Evolutionary conservation across 805 yeast species (phyloP).

Genomic region (Ogataea neopini): DNA sequence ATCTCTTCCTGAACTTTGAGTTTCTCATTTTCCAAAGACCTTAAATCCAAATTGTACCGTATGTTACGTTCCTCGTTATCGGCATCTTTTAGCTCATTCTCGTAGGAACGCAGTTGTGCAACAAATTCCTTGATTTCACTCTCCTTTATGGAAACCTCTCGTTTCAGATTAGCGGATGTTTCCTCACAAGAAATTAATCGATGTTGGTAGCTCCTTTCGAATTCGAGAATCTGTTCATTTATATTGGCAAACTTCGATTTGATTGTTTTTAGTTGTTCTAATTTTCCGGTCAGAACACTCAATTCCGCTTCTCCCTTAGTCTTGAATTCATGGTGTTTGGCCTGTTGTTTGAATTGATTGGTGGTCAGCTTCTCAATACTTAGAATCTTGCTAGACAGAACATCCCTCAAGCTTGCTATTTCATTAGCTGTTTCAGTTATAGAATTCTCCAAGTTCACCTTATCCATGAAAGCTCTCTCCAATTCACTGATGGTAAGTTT

Average conservation of each 20-base stretch:
- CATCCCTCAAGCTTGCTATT: slow-evolving; percentile 23
- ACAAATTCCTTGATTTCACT: slow-evolving; percentile 29
- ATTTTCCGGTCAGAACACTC: slow-evolving; percentile 12
- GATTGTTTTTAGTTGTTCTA: slow-evolving; percentile 40
- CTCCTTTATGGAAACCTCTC: slow-evolving; percentile 32
- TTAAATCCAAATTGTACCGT: slow-evolving; percentile 42
- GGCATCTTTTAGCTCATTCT: slow-evolving; percentile 52
- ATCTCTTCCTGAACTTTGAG: slow-evolving; percentile 27
- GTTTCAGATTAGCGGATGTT: slow-evolving; percentile 14
- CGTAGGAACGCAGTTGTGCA: slow-evolving; percentile 59
- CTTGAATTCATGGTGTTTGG: slow-evolving; percentile 15
- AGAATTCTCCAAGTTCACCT: slow-evolving; percentile 40
- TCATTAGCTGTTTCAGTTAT: slow-evolving; percentile 28
- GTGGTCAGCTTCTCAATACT: slow-evolving; percentile 20
- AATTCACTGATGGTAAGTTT: slow-evolving; percentile 51
- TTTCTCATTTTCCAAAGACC: slow-evolving; percentile 44
- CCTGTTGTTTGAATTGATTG: slow-evolving; percentile 9
- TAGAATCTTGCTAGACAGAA: slow-evolving; percentile 4
- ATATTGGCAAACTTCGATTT: slow-evolving; percentile 42
- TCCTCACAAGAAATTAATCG: slow-evolving; percentile 18
- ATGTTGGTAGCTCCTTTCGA: slow-evolving; percentile 22
- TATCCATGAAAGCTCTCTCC: slow-evolving; percentile 52
- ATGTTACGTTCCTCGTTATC: slow-evolving; percentile 62
- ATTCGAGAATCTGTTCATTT: slow-evolving; percentile 45
- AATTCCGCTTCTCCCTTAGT: slow-evolving; percentile 26